Evolutionary conservation across 208 protist genomes (phyloP).

Genomic region (Herpetomonas samuelpessoai): DNA sequence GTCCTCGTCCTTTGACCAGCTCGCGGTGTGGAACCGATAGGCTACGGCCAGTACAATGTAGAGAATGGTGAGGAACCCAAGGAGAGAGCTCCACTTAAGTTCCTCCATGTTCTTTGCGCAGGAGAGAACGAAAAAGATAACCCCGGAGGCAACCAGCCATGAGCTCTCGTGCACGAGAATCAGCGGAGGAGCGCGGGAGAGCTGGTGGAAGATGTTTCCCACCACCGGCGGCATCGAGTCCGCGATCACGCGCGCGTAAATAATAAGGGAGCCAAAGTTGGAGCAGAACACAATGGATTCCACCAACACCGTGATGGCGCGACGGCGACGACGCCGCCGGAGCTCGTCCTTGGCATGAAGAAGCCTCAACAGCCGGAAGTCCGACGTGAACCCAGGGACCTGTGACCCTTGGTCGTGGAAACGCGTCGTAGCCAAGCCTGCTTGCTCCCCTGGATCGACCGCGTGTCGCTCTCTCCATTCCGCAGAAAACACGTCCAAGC

Average conservation of each 20-base stretch:
- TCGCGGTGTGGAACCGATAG: constrained; percentile 54
- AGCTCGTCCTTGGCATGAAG: constrained; percentile 24
- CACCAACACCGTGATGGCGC: constrained; percentile 43
- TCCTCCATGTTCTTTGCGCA: constrained; percentile 80
- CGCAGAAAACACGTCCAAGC: constrained; percentile 46
- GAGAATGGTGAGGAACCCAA: constrained; percentile 82
- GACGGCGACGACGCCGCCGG: constrained; percentile 33
- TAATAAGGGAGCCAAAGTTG: constrained; percentile 69
- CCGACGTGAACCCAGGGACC: no score
- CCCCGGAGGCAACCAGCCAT: constrained; percentile 52
- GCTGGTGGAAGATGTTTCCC: constrained; percentile 17
- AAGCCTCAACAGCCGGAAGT: not conserved
- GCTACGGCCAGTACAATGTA: constrained; percentile 69
- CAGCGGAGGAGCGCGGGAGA: constrained; percentile 1
- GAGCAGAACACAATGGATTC: constrained; percentile 61
- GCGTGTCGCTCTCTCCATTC: not conserved
- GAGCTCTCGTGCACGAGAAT: constrained; percentile 32
- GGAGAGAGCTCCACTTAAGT: constrained; percentile 77
- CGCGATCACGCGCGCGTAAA: constrained; percentile 68
- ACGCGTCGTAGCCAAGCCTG: not conserved
- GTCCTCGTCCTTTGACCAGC: not conserved
- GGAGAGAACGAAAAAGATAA: constrained; percentile 70
- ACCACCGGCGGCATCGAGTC: constrained; percentile 69
- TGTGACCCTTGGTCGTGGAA: not conserved
- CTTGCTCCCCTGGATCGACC: not conserved